phyloP scores from a whole-genome alignment of 768 basidiomycete species.

The Hypsizygus marmoreus region DNA sequence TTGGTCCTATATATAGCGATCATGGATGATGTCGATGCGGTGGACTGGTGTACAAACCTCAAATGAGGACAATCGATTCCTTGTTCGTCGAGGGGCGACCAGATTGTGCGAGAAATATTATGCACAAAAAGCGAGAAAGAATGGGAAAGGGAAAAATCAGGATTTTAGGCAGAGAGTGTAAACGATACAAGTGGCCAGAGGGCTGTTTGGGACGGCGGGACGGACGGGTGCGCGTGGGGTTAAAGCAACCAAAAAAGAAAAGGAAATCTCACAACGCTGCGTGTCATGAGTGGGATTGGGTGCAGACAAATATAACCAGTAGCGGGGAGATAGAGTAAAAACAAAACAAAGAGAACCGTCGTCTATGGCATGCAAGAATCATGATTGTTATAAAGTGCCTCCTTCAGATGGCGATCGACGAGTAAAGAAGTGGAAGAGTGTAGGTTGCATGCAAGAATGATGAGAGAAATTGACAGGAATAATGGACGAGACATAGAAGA shows the following conservation, averaged over 20 bases:
- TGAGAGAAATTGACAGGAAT: conserved; percentile 8
- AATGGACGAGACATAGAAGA: conserved; percentile 20
- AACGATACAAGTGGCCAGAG: conserved; percentile 18
- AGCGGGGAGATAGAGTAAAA: conserved; percentile 16
- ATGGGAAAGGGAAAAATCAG: conserved; percentile 19
- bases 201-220: conserved; percentile 1
- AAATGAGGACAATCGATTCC: background rate
- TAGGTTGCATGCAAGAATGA: conserved; percentile 54
- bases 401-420: conserved; percentile 66
- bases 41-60: background rate
- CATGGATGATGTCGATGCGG: too few species aligned
- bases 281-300: conserved; percentile 11
- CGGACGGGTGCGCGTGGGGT: background rate
- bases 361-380: conserved; percentile 61
- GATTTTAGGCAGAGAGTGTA: conserved; percentile 16
- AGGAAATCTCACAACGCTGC: conserved; percentile 5
- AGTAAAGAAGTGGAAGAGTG: conserved; percentile 30
- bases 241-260: conserved; percentile 6
- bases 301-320: conserved; percentile 3
- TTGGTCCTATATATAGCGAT: too few species aligned
- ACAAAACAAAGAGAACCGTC: conserved; percentile 25
- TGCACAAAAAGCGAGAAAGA: conserved; percentile 4
- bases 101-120: background rate
- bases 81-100: background rate
- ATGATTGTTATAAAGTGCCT: conserved; percentile 59